Percentiles rank a stretch among this genome's conserved stretches.
phyloP scores from a whole-genome alignment of 768 basidiomycete genomes.

The Fomitopsis pulvina region DNA sequence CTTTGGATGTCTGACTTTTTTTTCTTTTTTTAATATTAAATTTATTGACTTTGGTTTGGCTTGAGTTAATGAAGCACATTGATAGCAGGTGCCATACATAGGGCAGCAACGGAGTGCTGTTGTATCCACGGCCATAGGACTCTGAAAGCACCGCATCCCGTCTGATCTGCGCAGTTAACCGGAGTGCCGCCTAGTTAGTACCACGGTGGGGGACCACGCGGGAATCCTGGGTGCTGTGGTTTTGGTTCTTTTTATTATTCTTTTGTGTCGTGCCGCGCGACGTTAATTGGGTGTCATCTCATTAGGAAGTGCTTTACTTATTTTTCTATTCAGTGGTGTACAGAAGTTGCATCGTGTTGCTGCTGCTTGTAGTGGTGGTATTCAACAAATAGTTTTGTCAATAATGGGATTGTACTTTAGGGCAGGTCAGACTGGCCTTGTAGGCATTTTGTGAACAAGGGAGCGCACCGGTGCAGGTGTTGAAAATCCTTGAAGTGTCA shows the following conservation, averaged over 20 bases:
- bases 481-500: no score
- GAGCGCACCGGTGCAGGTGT: no score
- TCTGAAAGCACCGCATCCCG: constrained; percentile 51
- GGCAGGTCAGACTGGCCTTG: no score
- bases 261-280: not conserved
- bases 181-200: constrained; percentile 58
- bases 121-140: constrained; percentile 23
- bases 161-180: constrained; percentile 61
- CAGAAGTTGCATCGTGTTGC: no score
- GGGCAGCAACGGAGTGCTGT: not conserved
- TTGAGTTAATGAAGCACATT: not conserved
- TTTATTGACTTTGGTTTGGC: no score
- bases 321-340: no score
- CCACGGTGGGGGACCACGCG: constrained; percentile 60
- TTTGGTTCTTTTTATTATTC: constrained; percentile 21
- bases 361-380: no score
- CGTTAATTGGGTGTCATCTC: no score
- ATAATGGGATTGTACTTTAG: no score
- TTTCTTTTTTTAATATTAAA: not conserved
- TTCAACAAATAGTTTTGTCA: no score
- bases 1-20: constrained; percentile 82
- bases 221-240: constrained; percentile 41
- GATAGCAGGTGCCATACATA: constrained; percentile 1
- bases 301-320: no score
- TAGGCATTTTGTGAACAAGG: no score